Base-by-base conservation (phyloP, 177 flowering plant genomes). In the Tripterygium wilfordii region DNA sequence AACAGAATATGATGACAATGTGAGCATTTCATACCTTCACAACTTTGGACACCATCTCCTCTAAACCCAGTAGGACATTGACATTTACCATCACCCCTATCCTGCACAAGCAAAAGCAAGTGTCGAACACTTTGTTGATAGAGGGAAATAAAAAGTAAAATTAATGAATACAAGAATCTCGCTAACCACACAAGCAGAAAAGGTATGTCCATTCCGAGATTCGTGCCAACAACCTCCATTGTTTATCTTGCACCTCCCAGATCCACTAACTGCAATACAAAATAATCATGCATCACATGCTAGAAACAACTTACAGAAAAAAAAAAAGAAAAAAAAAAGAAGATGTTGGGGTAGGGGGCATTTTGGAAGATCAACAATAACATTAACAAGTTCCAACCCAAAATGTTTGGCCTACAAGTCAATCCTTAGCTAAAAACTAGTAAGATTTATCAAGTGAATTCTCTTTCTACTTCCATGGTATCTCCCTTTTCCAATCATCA, bases 201-300 rank as follows among this genome's bases (percentile, higher is more conserved):
- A 82, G 16, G 80, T 52, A 15, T 63, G 74, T 48, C 83, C 91
- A 58, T 74, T 63, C 21, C 63, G 77, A 40, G 85, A 68, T n/a
- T 78, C 89, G 49, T 84, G 79, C 96, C 98, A 92, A 65, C 98
- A 92, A 45, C 94, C 98, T 49, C 98, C 98, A 60, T 85, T 75
- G 48, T 81, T 84, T 37, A 92, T 74, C 61, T 76, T 84, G 83
- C 98, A 88, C 33, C 83, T 70, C 36, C 91, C 91, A 49, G 88
- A 88, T 14, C 98, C 98, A 70, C 79, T 82, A 33, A 88, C 98
- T 92, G 79, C 57, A 65, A 45, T 29, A 25, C 37, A 29, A 48
- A 41, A 30, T 5, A 19, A 17, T 10, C 21, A 29, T 31, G 45
- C 29, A 16, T 28, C 19, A 18, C 5, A 15, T n/a, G n/a, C n/a